Base-by-base conservation (phyloP, 228 moss, liverwort and hornwort genomes). In the Sphagnum fallax region DNA sequence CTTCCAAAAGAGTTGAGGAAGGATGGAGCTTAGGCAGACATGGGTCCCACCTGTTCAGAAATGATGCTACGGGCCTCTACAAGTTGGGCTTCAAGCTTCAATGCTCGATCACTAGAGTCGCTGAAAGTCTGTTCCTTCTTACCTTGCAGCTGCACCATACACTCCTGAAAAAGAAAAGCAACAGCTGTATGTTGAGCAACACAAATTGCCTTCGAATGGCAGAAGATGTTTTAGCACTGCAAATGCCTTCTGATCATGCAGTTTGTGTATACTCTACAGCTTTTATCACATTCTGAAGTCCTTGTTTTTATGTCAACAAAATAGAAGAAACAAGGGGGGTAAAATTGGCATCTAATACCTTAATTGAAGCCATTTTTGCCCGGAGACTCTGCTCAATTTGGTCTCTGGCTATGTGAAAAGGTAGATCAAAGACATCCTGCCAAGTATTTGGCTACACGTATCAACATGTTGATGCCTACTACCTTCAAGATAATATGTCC, bases 371-470 rank as follows among this genome's bases (percentile, higher is more conserved):
- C 91, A 97, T 91, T 76, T 97, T 97, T 15, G 76, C 83, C 66
- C 97, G 84, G 75, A 97, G 67, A 69, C 97, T 97, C 70, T 90
- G 93, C 78, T 97, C 97, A 77, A 97, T 97, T 82, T 97, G 97
- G 74, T 93, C 93, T 72, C 88, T 87, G 61, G 93, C 97, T 87
- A 97, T 93, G 71, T 91, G 93, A 67, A 97, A 97, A 16, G 97
- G 97, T 51, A 97, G 80, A 78, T 97, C 93, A 73, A 97, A 97
- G 16, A 93, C 83, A 84, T 97, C 97, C 94, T 94, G 88, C 67
- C 82, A 49, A 60, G 65, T 50, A 53, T 32, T 2, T 32, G 32
- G 32, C 32, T 32, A 32, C 2, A 32, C 3, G 1, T 32, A 32
- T 32, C 32, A 32, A 32, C 32, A 32, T 3, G 32, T 32, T 32